Base-by-base conservation (phyloP, 208 protist genomes). In the Trypanosoma boissoni region DNA sequence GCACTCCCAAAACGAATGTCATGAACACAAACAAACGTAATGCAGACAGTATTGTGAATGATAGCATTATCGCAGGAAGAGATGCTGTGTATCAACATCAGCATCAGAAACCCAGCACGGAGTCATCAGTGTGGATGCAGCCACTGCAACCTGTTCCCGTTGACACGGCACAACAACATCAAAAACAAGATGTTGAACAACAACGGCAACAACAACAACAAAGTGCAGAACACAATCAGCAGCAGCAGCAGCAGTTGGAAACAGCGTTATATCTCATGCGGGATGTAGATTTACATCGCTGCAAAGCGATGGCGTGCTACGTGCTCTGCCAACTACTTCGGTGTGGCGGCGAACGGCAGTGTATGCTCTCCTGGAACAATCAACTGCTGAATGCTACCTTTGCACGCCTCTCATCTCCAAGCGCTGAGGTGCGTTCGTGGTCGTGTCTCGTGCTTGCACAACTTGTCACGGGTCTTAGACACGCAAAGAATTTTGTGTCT, bases 261-360 rank as follows among this genome's bases (percentile, higher is more conserved):
- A n/a, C n/a, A n/a, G 24, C 64, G 94, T 16, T 88, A 86, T 92
- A 83, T 37, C 46, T 92, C 16, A 74, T 90, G 60, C 64, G 78
- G 74, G 71, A 85, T 54, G 48, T 87, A 48, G 50, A 77, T 64
- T 57, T 95, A 58, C 58, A 66, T 43, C 61, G 94, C 3, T 91
- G 83, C 58, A 95, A 92, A 72, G 77, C 81, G 29, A 96, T 97
- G 80, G 66, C 91, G 6, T 97, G 91, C 58, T 98, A 98, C 72
- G 83, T 98, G 0, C 80, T 99, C 18, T 91, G 80, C 65, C 80
- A 92, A 55, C 76, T 88, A 43, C 68, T 83, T 60, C 66, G 72
- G 58, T 68, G 80, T 27, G 58, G 66, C 28, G 88, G 80, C 5
- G 76, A 85, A 71, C 53, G 58, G 34, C 73, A 85, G 68, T 88